Evolutionary conservation across 2,329 filamentous ascomycete genomes (phyloP).

Genomic region (Colletotrichum euphorbiae): DNA sequence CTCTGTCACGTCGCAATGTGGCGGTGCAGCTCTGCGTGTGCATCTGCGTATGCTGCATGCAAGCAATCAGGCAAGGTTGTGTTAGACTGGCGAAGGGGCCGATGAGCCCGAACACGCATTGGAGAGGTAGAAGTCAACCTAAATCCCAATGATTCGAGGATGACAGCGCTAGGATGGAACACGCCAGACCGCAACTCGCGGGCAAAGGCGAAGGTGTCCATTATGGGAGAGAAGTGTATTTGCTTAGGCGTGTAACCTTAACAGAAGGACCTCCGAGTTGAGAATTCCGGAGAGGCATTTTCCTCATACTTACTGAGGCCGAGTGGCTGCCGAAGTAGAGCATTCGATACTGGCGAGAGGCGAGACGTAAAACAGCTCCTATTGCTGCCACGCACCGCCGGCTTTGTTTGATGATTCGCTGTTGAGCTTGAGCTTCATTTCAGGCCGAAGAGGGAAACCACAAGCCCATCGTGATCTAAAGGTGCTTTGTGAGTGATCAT

Average conservation of each 20-base stretch:
- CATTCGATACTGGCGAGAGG: neutral
- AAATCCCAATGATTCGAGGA: neutral
- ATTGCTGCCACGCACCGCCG: neutral
- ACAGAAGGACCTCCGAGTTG: neutral
- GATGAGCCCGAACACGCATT: conserved; percentile 5
- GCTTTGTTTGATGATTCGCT: neutral
- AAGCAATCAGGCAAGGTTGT: conserved; percentile 15
- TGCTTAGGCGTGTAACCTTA: neutral
- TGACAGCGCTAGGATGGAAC: neutral
- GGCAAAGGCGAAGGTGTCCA: neutral
- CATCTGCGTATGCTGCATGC: conserved; percentile 8
- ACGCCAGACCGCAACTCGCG: conserved; percentile 7
- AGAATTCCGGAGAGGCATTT: neutral
- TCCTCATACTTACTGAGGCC: neutral
- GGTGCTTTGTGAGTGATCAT: neutral
- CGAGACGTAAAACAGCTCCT: conserved; percentile 1
- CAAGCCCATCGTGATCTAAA: conserved; percentile 4
- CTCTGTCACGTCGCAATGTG: conserved; percentile 4
- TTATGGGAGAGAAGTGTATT: neutral
- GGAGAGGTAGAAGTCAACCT: conserved; percentile 3
- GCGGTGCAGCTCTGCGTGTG: neutral
- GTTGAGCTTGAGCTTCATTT: neutral
- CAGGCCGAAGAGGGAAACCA: neutral
- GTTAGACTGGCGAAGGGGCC: conserved; percentile 17
- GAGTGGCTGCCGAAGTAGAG: neutral